phyloP scores from a whole-genome alignment of 169 alveolate species.

The Cryptosporidium xiaoi region DNA sequence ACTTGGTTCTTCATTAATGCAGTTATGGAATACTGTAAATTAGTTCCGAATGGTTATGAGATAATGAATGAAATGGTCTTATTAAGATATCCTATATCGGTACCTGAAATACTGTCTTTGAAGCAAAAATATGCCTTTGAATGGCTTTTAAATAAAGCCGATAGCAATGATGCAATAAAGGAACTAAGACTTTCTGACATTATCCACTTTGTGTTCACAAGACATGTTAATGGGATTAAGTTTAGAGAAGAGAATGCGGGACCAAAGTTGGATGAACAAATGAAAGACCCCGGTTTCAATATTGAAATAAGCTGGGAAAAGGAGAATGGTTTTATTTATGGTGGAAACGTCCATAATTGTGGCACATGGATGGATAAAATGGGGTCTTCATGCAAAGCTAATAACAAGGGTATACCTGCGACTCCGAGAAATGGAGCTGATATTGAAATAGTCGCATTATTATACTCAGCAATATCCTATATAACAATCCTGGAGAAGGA shows the following conservation, averaged over 20 bases:
- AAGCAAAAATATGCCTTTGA: conserved; percentile 42
- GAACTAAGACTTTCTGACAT: conserved; percentile 21
- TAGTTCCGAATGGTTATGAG: conserved; percentile 83
- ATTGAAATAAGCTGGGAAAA: conserved; percentile 84
- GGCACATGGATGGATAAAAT: conserved; percentile 98
- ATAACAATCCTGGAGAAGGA: conserved; percentile 77
- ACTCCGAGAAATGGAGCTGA: conserved; percentile 97
- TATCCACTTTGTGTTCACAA: conserved; percentile 51
- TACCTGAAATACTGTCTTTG: conserved; percentile 10
- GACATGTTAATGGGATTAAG: conserved; percentile 82
- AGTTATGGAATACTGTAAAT: conserved; percentile 86
- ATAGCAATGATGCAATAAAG: not conserved
- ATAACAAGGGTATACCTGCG: conserved; percentile 83
- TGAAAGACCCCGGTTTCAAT: conserved; percentile 93
- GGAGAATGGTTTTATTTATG: conserved; percentile 82
- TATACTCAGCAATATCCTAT: conserved; percentile 85
- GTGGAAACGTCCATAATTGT: conserved; percentile 94
- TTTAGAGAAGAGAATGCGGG: conserved; percentile 97
- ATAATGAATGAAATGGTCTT: conserved; percentile 84
- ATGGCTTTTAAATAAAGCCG: conserved; percentile 18
- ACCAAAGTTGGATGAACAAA: conserved; percentile 85
- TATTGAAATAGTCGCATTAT: conserved; percentile 90
- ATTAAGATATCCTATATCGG: conserved; percentile 85
- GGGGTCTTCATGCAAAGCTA: conserved; percentile 90
- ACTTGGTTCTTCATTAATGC: conserved; percentile 93